phyloP scores from a whole-genome alignment of 2,329 filamentous ascomycete species.

The Verticillium nubilum region DNA sequence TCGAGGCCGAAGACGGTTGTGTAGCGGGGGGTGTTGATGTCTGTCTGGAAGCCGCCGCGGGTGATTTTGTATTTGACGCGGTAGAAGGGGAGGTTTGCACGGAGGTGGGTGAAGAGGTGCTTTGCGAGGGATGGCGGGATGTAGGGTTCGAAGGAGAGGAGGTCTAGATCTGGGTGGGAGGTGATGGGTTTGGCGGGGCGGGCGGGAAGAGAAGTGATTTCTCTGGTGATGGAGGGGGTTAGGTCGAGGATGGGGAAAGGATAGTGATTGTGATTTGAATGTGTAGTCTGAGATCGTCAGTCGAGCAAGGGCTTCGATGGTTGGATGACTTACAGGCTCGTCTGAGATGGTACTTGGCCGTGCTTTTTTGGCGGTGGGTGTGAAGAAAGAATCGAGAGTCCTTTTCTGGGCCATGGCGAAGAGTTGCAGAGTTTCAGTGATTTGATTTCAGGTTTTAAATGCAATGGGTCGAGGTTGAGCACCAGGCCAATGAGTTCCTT shows the following conservation, averaged over 20 bases:
- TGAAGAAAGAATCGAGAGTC: constrained; percentile 67
- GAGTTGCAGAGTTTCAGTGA: no score
- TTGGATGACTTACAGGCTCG: constrained; percentile 4
- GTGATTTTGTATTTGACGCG: constrained; percentile 69
- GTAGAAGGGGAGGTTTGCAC: constrained; percentile 69
- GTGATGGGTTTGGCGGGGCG: constrained; percentile 51
- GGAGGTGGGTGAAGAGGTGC: constrained; percentile 64
- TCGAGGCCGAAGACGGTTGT: constrained; percentile 55
- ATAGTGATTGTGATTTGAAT: constrained; percentile 39
- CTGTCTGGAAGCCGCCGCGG: constrained; percentile 55
- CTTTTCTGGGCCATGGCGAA: constrained; percentile 48
- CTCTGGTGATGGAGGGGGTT: constrained; percentile 28
- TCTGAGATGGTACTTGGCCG: constrained; percentile 12
- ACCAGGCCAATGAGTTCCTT: no score
- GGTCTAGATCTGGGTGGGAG: constrained; percentile 64
- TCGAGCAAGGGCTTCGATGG: neutral
- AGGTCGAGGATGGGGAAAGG: constrained; percentile 45
- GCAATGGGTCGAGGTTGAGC: no score
- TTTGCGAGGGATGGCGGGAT: constrained; percentile 51
- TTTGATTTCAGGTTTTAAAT: no score
- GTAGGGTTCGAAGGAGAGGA: constrained; percentile 72
- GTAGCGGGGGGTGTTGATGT: constrained; percentile 50
- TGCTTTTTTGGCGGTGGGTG: constrained; percentile 38
- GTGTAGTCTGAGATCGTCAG: constrained; percentile 3
- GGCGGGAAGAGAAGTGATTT: constrained; percentile 41